Percentiles rank a stretch among this genome's conserved stretches.
Evolutionary conservation across 2,329 filamentous ascomycete genomes (phyloP).

Genomic region (Aspergillus cejpii): DNA sequence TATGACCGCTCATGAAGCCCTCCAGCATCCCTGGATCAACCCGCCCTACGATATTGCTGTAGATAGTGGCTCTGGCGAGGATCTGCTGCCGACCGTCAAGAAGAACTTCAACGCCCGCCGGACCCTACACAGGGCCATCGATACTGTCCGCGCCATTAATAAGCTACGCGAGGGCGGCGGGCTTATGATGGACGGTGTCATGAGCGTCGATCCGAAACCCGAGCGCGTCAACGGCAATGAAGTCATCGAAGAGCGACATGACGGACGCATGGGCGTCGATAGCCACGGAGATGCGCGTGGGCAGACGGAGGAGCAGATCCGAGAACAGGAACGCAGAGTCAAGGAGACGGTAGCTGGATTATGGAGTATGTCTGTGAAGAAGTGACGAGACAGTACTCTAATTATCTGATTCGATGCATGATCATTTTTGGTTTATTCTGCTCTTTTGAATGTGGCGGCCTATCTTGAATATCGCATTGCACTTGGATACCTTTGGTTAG

Average conservation of each 20-base stretch:
- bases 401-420: neutral
- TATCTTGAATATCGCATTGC: neutral
- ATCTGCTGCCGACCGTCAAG: slow-evolving; percentile 59
- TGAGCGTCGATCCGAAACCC: slow-evolving; percentile 51
- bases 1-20: slow-evolving; percentile 79
- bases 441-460: neutral
- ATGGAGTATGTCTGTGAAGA: slow-evolving; percentile 39
- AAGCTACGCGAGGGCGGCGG: slow-evolving; percentile 57
- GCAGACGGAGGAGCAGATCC: slow-evolving; percentile 57
- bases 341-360: slow-evolving; percentile 53
- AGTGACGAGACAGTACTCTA: slow-evolving; percentile 5
- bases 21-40: slow-evolving; percentile 60
- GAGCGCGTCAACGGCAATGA: slow-evolving; percentile 42
- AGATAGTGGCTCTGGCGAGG: slow-evolving; percentile 40
- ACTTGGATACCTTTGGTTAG: neutral
- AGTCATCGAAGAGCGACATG: slow-evolving; percentile 34
- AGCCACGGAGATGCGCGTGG: slow-evolving; percentile 54
- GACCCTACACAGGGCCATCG: slow-evolving; percentile 61
- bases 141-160: slow-evolving; percentile 62
- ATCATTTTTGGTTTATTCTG: neutral
- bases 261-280: slow-evolving; percentile 49
- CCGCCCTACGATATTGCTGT: slow-evolving; percentile 45
- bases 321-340: slow-evolving; percentile 54
- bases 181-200: slow-evolving; percentile 57
- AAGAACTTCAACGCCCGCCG: slow-evolving; percentile 64